Percentiles rank a stretch among this genome's conserved stretches.
Evolutionary conservation across 1,139 yeast species (phyloP).

Genomic region (Zhuliangozyma blackwelliae): DNA sequence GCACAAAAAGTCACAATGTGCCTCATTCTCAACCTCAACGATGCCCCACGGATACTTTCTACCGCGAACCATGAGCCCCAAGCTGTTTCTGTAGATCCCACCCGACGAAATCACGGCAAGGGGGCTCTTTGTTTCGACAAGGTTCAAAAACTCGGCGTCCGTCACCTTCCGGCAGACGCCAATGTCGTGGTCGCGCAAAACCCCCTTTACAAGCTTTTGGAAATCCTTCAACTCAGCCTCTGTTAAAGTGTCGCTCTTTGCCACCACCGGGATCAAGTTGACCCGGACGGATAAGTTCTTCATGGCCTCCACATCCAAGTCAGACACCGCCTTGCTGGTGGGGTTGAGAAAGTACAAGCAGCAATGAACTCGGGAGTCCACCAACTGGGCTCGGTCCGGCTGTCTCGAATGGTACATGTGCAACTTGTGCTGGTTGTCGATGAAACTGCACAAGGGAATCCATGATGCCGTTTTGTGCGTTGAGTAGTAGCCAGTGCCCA

Average conservation of each 20-base stretch:
- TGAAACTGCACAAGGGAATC: constrained; percentile 53
- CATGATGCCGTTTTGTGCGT: constrained; percentile 30
- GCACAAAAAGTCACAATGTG: constrained; percentile 60
- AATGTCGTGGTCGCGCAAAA: constrained; percentile 48
- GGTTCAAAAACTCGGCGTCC: neutral
- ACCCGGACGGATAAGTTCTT: constrained; percentile 59
- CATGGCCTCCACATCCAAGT: constrained; percentile 68
- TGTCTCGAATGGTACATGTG: constrained; percentile 68
- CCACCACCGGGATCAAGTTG: constrained; percentile 71
- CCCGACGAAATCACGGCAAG: constrained; percentile 58
- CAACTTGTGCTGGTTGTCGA: constrained; percentile 57
- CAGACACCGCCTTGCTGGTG: constrained; percentile 45
- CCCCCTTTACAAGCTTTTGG: constrained; percentile 41
- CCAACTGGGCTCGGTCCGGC: constrained; percentile 49
- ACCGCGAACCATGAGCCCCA: constrained; percentile 49
- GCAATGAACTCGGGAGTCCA: constrained; percentile 67
- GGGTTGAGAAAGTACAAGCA: constrained; percentile 73
- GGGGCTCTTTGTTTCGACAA: constrained; percentile 37
- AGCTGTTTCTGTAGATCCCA: constrained; percentile 19
- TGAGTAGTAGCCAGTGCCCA: constrained; percentile 15
- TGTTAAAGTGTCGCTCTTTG: constrained; percentile 70
- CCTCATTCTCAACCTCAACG: constrained; percentile 62
- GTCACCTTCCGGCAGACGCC: constrained; percentile 41
- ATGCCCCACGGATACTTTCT: constrained; percentile 82
- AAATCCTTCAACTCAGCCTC: constrained; percentile 32